These are phyloP conservation scores for Rhizopus arrhizus DNA, from an alignment of 371 early-diverging fungal genomes.

Conservation along the genomic window DNA sequence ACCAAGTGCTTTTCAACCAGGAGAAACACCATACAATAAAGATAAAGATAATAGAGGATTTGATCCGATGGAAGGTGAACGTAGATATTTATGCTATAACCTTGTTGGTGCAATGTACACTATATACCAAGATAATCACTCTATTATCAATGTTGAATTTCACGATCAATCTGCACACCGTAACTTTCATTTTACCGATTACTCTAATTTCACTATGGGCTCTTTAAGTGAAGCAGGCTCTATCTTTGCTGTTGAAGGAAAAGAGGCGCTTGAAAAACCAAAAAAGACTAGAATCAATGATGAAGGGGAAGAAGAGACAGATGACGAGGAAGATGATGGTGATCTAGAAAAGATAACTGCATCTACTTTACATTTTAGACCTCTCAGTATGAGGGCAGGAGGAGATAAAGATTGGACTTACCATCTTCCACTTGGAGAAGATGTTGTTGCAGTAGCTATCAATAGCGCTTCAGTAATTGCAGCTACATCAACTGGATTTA, in stretches of 20 bases:
- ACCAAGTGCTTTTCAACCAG: conserved; percentile 60
- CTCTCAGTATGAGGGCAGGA: conserved; percentile 22
- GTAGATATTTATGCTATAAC: conserved; percentile 82
- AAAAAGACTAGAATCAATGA: conserved; percentile 11
- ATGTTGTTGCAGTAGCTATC: conserved; percentile 70
- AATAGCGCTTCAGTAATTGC: conserved; percentile 70
- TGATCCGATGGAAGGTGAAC: conserved; percentile 53
- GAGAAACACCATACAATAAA: conserved; percentile 48
- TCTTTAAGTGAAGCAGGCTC: conserved; percentile 72
- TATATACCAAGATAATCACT: conserved; percentile 68
- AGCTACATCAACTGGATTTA: conserved; percentile 71
- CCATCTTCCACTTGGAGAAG: conserved; percentile 67
- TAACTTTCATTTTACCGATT: conserved; percentile 83
- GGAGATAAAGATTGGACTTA: conserved; percentile 80
- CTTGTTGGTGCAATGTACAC: conserved; percentile 77
- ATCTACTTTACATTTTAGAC: conserved; percentile 63
- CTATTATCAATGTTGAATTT: conserved; percentile 82
- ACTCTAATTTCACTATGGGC: conserved; percentile 73
- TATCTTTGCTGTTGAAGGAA: conserved; percentile 69
- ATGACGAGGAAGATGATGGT: conserved; percentile 25
- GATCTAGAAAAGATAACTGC: conserved; percentile 17
- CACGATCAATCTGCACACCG: conserved; percentile 79
- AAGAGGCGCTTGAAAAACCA: conserved; percentile 19
- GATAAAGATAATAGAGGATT: conserved; percentile 14
- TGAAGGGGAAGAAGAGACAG: conserved; percentile 31